Percentiles rank a stretch among this genome's conserved stretches.
phyloP scores from a whole-genome alignment of 2,329 filamentous ascomycete genomes.

The Hymenoscyphus fraxineus region DNA sequence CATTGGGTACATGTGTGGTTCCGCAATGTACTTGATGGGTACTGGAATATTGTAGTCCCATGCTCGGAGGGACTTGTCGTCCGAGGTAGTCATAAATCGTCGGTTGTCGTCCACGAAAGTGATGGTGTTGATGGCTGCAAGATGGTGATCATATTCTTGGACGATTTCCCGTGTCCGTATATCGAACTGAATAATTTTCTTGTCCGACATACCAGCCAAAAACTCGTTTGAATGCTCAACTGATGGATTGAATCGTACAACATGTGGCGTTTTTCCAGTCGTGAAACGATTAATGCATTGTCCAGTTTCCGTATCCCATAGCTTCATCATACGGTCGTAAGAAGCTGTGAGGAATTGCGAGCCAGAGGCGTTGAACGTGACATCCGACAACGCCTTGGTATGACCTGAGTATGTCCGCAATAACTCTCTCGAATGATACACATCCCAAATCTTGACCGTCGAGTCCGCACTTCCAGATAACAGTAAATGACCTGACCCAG shows the following conservation, averaged over 20 bases:
- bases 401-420: slow-evolving; percentile 90
- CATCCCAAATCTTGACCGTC: slow-evolving; percentile 91
- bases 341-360: slow-evolving; percentile 85
- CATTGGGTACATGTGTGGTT: slow-evolving; percentile 97
- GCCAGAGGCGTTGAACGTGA: slow-evolving; percentile 79
- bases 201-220: slow-evolving; percentile 94
- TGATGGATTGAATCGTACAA: slow-evolving; percentile 87
- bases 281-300: slow-evolving; percentile 83
- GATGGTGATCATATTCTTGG: slow-evolving; percentile 97
- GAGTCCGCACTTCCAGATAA: slow-evolving; percentile 86
- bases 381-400: slow-evolving; percentile 82
- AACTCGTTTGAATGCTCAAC: slow-evolving; percentile 80
- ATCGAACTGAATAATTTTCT: slow-evolving; percentile 98
- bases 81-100: slow-evolving; percentile 95
- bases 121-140: slow-evolving; percentile 97
- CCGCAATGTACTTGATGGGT: slow-evolving; percentile 96
- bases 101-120: slow-evolving; percentile 93
- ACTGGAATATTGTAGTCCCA: slow-evolving; percentile 99
- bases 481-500: slow-evolving; percentile 78
- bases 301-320: slow-evolving; percentile 97
- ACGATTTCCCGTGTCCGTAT: slow-evolving; percentile 75
- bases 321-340: slow-evolving; percentile 93
- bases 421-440: slow-evolving; percentile 84
- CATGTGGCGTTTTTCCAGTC: slow-evolving; percentile 92
- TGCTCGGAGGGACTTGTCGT: slow-evolving; percentile 91